These are phyloP conservation scores for Chrysanthemum makinoi DNA, from an alignment of 129 eudicot genomes.

Conservation along the genomic window DNA sequence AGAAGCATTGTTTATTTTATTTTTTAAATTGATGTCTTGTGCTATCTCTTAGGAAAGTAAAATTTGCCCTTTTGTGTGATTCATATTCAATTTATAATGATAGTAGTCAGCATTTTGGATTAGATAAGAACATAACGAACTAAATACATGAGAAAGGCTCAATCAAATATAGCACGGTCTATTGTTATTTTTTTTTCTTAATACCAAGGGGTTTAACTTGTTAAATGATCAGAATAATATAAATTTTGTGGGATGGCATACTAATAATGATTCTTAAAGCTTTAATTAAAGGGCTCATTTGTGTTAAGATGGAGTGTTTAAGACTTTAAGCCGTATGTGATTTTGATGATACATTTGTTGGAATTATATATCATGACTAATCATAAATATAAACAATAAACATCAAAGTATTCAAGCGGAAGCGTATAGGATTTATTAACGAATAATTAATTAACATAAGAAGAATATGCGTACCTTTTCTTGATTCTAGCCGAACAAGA, in stretches of 20 bases:
- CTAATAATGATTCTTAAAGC: conserved; percentile 1
- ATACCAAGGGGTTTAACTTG: neutral
- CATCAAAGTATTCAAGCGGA: too few relatives aligned
- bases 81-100: too few relatives aligned
- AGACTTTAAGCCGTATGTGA: neutral
- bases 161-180: conserved; percentile 5
- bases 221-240: neutral
- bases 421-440: too few relatives aligned
- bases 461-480: too few relatives aligned
- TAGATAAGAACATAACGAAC: neutral
- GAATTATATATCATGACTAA: too few relatives aligned
- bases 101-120: neutral
- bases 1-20: neutral
- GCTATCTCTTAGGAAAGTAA: conserved; percentile 5
- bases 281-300: neutral
- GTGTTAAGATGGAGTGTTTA: too few relatives aligned
- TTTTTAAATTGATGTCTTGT: neutral
- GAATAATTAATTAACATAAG: too few relatives aligned
- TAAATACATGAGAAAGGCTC: neutral
- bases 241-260: neutral
- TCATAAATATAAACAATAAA: too few relatives aligned
- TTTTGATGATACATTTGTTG: neutral
- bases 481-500: too few relatives aligned
- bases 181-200: neutral
- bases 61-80: too few relatives aligned